Evolutionary conservation across 176 grass and related monocot species (phyloP).

Genomic region (barley (Hordeum vulgare)): MorexV3_pseudomolecules_assembly NC_058520.1:12386450-12386949

Average conservation of each 20-base stretch:
- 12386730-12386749: conserved; percentile 35
- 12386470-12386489: conserved; percentile 44
- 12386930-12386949: neutral
- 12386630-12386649: neutral
- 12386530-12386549: conserved; percentile 18
- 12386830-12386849: conserved; percentile 8
- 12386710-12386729: conserved; percentile 25
- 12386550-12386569: neutral
- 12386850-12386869: conserved; percentile 44
- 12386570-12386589: neutral
- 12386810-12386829: conserved; percentile 33
- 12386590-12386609: conserved; percentile 10
- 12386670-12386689: conserved; percentile 19
- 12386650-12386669: neutral
- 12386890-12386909: conserved; percentile 68
- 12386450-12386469: conserved; percentile 61
- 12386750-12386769: neutral
- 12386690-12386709: conserved; percentile 38
- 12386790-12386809: conserved; percentile 2
- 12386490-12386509: neutral
- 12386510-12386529: conserved; percentile 23
- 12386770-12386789: neutral
- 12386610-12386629: neutral
- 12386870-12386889: conserved; percentile 48
- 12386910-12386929: conserved; percentile 82